These are phyloP conservation scores for Phialemoniopsis sp. DNA, from an alignment of 2,329 filamentous ascomycete genomes.

Conservation along the genomic window DNA sequence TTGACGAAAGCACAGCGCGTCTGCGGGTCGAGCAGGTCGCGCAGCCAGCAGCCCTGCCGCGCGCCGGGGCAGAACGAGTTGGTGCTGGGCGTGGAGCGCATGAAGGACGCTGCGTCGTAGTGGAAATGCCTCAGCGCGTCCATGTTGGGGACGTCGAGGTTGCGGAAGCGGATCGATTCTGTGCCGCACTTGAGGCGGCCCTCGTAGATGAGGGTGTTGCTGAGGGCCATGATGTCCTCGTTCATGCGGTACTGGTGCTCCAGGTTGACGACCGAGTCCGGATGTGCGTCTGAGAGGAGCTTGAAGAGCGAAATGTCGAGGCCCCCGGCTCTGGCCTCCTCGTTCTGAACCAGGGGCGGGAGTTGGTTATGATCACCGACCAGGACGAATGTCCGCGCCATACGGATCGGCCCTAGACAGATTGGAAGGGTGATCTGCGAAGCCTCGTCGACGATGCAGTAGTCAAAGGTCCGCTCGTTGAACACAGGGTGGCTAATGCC, in stretches of 20 bases:
- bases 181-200: conserved; percentile 88
- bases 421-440: conserved; percentile 96
- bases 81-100: conserved; percentile 23
- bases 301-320: conserved; percentile 94
- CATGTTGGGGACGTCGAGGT: conserved; percentile 65
- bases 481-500: conserved; percentile 89
- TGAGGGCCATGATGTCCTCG: conserved; percentile 91
- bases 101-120: conserved; percentile 44
- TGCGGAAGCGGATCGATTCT: conserved; percentile 64
- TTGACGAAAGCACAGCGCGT: conserved; percentile 84
- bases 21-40: conserved; percentile 63
- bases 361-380: conserved; percentile 97
- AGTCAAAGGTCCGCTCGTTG: conserved; percentile 86
- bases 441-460: conserved; percentile 97
- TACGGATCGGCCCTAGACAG: conserved; percentile 87
- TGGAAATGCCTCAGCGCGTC: conserved; percentile 56
- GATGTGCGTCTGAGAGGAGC: conserved; percentile 82
- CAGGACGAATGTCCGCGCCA: conserved; percentile 88
- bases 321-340: conserved; percentile 78
- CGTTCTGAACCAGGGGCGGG: conserved; percentile 89
- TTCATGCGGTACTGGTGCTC: conserved; percentile 99
- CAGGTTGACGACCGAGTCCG: conserved; percentile 81
- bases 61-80: conserved; percentile 39
- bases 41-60: conserved; percentile 66
- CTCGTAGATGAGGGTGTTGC: conserved; percentile 90